Evolutionary conservation across 371 early-diverging fungal genomes (phyloP).

Genomic region (Rhizopus delemar): DNA sequence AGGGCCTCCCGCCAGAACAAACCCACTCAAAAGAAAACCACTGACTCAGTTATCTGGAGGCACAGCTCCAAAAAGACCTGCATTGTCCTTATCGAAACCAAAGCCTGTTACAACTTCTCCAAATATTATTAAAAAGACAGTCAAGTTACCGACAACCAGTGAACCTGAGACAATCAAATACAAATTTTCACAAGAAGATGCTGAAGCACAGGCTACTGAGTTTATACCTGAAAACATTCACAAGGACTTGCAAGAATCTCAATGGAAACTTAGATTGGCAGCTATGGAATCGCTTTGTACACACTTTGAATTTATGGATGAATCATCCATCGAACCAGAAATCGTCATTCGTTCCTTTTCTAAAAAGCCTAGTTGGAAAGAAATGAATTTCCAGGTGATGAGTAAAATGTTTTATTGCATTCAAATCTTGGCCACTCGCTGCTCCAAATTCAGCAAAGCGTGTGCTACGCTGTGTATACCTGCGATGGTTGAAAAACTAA

Average conservation of each 20-base stretch:
- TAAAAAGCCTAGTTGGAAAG: constrained; percentile 92
- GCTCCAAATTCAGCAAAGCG: constrained; percentile 66
- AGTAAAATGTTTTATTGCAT: constrained; percentile 66
- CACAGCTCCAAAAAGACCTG: no score
- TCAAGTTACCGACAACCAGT: constrained; percentile 41
- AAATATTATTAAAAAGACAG: constrained; percentile 36
- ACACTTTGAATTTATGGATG: constrained; percentile 52
- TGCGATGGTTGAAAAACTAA: constrained; percentile 81
- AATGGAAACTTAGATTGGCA: constrained; percentile 90
- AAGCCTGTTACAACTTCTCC: no score
- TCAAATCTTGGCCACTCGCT: constrained; percentile 62
- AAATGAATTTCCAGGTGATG: constrained; percentile 92
- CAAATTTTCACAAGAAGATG: constrained; percentile 67
- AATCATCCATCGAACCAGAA: constrained; percentile 73
- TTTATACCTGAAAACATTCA: constrained; percentile 62
- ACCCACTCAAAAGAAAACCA: no score
- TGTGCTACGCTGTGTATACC: constrained; percentile 75
- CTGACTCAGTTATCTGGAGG: no score
- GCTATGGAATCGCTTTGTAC: constrained; percentile 77
- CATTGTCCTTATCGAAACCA: no score
- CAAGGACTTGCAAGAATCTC: constrained; percentile 63
- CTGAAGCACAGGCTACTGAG: constrained; percentile 65
- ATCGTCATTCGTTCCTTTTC: constrained; percentile 75
- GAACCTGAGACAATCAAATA: constrained; percentile 69
- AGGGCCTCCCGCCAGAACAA: no score